phyloP scores from a whole-genome alignment of 2,329 filamentous ascomycete genomes.

The Exserohilum rostratum region DNA sequence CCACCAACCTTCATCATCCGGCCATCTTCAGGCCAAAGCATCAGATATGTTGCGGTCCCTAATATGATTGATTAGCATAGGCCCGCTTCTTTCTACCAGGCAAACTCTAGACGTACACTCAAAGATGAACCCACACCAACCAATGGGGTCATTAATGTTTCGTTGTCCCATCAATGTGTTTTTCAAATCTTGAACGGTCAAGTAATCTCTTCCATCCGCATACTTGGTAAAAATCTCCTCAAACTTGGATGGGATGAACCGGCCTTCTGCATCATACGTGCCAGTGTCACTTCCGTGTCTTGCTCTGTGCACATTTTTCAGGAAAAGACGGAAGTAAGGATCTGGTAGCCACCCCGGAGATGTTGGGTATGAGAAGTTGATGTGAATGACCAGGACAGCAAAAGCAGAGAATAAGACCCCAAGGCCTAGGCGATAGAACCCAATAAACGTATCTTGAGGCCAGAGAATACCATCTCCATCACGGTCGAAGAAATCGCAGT shows the following conservation, averaged over 20 bases:
- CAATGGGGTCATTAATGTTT: slow-evolving; percentile 51
- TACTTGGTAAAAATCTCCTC: slow-evolving; percentile 59
- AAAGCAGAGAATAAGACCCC: slow-evolving; percentile 52
- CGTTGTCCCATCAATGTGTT: slow-evolving; percentile 51
- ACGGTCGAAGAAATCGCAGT: slow-evolving; percentile 59
- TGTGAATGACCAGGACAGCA: slow-evolving; percentile 56
- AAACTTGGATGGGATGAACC: slow-evolving; percentile 55
- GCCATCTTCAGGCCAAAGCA: slow-evolving; percentile 63
- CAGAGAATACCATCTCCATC: slow-evolving; percentile 61
- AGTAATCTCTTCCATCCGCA: slow-evolving; percentile 45
- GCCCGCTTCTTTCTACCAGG: not conserved
- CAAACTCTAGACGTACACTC: slow-evolving; percentile 45
- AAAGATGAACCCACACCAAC: slow-evolving; percentile 53
- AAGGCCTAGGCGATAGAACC: slow-evolving; percentile 57
- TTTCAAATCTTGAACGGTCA: slow-evolving; percentile 50
- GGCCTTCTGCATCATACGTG: slow-evolving; percentile 54
- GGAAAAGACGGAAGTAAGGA: slow-evolving; percentile 51
- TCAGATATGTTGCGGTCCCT: slow-evolving; percentile 58
- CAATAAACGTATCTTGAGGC: slow-evolving; percentile 58
- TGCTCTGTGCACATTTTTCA: slow-evolving; percentile 50
- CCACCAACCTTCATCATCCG: slow-evolving; percentile 55
- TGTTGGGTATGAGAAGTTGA: slow-evolving; percentile 59
- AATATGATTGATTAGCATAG: not conserved
- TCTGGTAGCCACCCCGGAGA: slow-evolving; percentile 52
- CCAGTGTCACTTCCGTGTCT: slow-evolving; percentile 54